Conservation (phyloP, 352 stramenopile genomes). For the Globisporangium nodosum region DNA sequence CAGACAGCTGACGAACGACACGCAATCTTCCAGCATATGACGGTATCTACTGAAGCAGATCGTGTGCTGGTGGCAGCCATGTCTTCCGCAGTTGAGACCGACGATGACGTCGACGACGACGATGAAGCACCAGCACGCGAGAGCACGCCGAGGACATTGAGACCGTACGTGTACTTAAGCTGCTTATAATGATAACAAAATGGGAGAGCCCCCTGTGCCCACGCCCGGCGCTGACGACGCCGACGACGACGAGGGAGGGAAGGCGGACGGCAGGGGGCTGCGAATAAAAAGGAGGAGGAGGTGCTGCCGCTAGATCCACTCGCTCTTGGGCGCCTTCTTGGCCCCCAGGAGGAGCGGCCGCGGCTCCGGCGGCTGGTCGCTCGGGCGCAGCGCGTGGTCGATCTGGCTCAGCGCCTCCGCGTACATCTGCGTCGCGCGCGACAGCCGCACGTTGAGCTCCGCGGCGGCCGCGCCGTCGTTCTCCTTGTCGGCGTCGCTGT, state of each 20-base stretch:
- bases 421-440: constrained; percentile 50
- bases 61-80: no score
- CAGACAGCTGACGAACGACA: no score
- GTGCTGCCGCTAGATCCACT: constrained; percentile 21
- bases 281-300: background rate
- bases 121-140: no score
- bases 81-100: no score
- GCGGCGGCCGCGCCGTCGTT: constrained; percentile 22
- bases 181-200: background rate
- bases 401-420: constrained; percentile 44
- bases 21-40: no score
- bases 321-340: constrained; percentile 27
- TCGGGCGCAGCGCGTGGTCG: constrained; percentile 41
- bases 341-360: constrained; percentile 47
- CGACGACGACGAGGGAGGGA: background rate
- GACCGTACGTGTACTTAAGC: no score
- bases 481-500: constrained; percentile 13
- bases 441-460: constrained; percentile 34
- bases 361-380: constrained; percentile 24
- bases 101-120: no score
- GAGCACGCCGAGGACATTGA: background rate
- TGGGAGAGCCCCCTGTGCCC: no score
- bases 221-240: background rate
- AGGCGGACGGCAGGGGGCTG: no score
- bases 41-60: no score